These are phyloP conservation scores for Striga asiatica DNA, from an alignment of 257 asterid genomes.

Conservation along the genomic window DNA sequence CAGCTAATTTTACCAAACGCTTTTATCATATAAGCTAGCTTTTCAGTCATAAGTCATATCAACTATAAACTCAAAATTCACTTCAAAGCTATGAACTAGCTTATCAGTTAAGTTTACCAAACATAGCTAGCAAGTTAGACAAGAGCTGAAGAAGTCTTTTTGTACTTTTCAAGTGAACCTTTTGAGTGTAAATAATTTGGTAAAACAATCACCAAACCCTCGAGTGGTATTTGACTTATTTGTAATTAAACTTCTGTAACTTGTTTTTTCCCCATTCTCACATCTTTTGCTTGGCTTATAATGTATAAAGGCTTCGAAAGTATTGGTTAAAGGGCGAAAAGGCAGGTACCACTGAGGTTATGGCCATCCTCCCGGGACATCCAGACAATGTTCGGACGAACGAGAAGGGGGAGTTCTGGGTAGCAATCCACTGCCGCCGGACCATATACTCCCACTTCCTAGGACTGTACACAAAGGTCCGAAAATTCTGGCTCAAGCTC, in stretches of 20 bases:
- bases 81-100: no score
- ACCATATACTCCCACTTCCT: slow-evolving; percentile 42
- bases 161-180: neutral
- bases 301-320: slow-evolving; percentile 42
- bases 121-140: no score
- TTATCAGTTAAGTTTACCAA: no score
- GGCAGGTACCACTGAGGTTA: slow-evolving; percentile 47
- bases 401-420: slow-evolving; percentile 82
- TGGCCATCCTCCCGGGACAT: slow-evolving; percentile 69
- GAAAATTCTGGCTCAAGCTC: slow-evolving; percentile 53
- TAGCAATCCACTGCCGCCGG: slow-evolving; percentile 69
- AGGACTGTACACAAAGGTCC: slow-evolving; percentile 37
- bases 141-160: neutral
- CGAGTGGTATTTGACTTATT: neutral
- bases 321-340: slow-evolving; percentile 90
- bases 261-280: neutral
- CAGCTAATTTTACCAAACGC: no score
- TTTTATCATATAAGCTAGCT: no score
- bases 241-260: neutral
- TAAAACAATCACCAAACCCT: neutral
- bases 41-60: no score
- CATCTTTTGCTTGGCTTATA: neutral
- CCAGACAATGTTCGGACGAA: slow-evolving; percentile 83
- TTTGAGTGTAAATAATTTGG: neutral
- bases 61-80: no score